Conservation (phyloP, 805 yeast species). For the Clavispora phyllophila region DNA sequence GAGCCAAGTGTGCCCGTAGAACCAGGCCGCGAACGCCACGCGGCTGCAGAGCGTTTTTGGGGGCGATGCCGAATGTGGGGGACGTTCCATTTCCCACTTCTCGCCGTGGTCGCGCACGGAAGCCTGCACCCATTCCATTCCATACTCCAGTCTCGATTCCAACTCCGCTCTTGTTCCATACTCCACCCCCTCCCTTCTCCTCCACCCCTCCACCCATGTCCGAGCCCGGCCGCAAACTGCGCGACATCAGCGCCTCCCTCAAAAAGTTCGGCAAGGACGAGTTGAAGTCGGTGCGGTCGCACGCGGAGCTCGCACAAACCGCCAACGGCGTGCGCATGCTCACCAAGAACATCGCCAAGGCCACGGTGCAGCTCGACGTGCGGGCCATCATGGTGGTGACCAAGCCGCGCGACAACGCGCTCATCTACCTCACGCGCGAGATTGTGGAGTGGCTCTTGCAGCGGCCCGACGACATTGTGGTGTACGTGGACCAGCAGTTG, state of each 20-base stretch:
- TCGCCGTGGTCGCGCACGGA: too few species aligned
- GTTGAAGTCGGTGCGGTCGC: conserved; percentile 55
- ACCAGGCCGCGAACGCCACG: too few species aligned
- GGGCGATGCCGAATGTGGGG: too few species aligned
- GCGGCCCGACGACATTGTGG: conserved; percentile 32
- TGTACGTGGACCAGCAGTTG: conserved; percentile 73
- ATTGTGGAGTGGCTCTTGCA: conserved; percentile 70
- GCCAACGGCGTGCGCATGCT: conserved; percentile 76
- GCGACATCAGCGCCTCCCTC: conserved; percentile 3
- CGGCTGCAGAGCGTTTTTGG: too few species aligned
- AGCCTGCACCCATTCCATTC: not conserved
- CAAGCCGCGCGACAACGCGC: conserved; percentile 80
- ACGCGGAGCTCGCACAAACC: conserved; percentile 72
- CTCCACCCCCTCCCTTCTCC: not conserved
- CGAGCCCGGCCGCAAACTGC: not conserved
- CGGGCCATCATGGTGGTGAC: conserved; percentile 76
- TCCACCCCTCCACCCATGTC: not conserved
- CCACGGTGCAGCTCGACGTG: conserved; percentile 67
- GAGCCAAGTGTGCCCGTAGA: too few species aligned
- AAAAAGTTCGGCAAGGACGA: conserved; percentile 34
- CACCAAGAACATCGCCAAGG: conserved; percentile 65
- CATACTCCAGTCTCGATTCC: too few species aligned
- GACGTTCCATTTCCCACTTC: too few species aligned
- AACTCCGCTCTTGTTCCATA: too few species aligned
- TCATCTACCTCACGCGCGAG: conserved; percentile 72